These are phyloP conservation scores for Pyrenophora teres DNA, from an alignment of 2,329 filamentous ascomycete genomes.

Conservation along the genomic window DNA sequence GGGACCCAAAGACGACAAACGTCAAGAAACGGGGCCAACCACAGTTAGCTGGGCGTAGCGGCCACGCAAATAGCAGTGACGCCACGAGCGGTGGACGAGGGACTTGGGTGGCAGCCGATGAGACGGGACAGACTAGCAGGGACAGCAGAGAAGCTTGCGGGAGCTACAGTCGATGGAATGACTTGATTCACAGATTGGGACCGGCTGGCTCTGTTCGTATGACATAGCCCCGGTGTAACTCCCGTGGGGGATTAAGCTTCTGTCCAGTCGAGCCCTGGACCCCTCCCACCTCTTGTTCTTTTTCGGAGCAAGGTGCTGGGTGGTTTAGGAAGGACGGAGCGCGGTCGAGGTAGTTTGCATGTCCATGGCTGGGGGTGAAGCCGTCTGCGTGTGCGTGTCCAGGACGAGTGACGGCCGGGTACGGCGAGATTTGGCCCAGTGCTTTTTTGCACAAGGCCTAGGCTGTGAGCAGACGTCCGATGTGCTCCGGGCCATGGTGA, in stretches of 20 bases:
- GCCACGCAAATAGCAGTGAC: conserved; percentile 46
- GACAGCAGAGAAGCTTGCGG: conserved; percentile 41
- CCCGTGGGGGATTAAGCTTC: conserved; percentile 41
- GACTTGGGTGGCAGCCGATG: conserved; percentile 40
- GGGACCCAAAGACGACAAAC: conserved; percentile 36
- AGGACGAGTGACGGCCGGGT: neutral
- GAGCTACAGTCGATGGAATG: conserved; percentile 43
- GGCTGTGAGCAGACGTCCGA: too few species aligned
- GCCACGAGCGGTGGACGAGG: conserved; percentile 38
- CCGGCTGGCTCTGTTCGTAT: conserved; percentile 44
- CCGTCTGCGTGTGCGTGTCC: too few species aligned
- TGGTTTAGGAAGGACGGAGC: too few species aligned
- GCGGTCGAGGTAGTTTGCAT: too few species aligned
- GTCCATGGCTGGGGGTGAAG: too few species aligned
- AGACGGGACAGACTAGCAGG: conserved; percentile 46
- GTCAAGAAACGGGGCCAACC: conserved; percentile 38
- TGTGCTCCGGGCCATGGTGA: neutral
- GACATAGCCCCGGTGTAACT: conserved; percentile 49
- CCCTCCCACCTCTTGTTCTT: conserved; percentile 28
- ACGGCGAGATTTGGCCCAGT: too few species aligned
- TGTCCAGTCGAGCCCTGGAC: conserved; percentile 37
- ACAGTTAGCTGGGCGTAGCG: conserved; percentile 29
- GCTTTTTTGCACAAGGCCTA: neutral
- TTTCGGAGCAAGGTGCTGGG: conserved; percentile 13
- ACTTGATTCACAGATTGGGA: conserved; percentile 40